Evolutionary conservation across 352 stramenopile genomes (phyloP).

Genomic region (Pythium sp.): DNA sequence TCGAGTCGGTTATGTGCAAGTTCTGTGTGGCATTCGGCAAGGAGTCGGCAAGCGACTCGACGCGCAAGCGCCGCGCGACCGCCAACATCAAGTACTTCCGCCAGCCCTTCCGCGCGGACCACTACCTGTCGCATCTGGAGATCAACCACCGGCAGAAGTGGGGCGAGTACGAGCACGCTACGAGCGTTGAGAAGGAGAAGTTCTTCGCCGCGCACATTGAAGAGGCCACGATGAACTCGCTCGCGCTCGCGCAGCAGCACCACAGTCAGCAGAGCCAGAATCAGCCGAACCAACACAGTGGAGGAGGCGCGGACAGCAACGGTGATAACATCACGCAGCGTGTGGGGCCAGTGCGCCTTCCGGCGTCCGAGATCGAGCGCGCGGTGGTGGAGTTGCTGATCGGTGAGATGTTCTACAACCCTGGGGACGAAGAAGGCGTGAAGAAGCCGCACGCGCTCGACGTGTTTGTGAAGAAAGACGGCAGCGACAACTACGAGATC

Average conservation of each 20-base stretch:
- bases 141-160: conserved; percentile 71
- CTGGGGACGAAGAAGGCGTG: conserved; percentile 36
- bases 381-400: conserved; percentile 51
- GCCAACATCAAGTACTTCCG: conserved; percentile 78
- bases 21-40: conserved; percentile 75
- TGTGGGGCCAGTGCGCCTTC: conserved; percentile 39
- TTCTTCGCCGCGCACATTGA: conserved; percentile 46
- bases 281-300: neutral
- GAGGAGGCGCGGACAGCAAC: neutral
- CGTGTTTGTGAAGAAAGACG: conserved; percentile 44
- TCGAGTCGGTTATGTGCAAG: conserved; percentile 74
- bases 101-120: conserved; percentile 60
- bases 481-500: conserved; percentile 47
- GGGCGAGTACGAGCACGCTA: conserved; percentile 55
- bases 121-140: conserved; percentile 66
- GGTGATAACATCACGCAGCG: conserved; percentile 14
- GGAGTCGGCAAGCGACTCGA: conserved; percentile 44
- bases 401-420: conserved; percentile 49
- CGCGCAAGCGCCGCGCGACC: conserved; percentile 57
- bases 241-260: conserved; percentile 29
- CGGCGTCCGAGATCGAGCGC: conserved; percentile 56
- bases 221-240: conserved; percentile 27
- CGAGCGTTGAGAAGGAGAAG: conserved; percentile 49
- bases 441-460: conserved; percentile 40
- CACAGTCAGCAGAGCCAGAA: conserved; percentile 9